phyloP scores from a whole-genome alignment of 2,329 filamentous ascomycete genomes.

The Lecanicillium sp. region DNA sequence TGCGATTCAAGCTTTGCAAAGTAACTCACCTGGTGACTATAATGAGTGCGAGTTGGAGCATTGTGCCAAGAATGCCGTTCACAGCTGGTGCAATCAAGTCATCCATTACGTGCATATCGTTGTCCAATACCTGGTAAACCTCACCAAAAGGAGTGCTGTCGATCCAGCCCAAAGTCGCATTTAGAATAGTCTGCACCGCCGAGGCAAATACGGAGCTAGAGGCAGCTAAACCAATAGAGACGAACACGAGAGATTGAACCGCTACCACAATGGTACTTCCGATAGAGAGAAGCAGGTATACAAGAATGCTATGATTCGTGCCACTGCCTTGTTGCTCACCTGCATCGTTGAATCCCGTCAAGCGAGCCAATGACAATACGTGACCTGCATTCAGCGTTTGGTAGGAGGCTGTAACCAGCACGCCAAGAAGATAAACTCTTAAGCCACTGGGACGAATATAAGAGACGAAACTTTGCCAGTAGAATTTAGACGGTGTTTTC shows the following conservation, averaged over 20 bases:
- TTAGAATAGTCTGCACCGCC: slow-evolving; percentile 1
- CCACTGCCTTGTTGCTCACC: background rate
- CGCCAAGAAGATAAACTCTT: background rate
- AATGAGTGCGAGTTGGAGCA: background rate
- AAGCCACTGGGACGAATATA: slow-evolving; percentile 1
- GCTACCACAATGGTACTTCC: background rate
- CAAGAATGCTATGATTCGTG: background rate
- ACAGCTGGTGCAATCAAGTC: slow-evolving; percentile 3
- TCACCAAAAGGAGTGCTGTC: slow-evolving; percentile 5
- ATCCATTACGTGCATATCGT: slow-evolving; percentile 7
- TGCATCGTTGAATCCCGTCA: background rate
- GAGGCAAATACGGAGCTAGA: slow-evolving; percentile 4
- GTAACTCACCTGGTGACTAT: background rate
- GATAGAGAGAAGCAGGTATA: slow-evolving; percentile 5
- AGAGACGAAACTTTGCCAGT: no score
- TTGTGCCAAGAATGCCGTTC: slow-evolving; percentile 1
- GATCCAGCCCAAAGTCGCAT: slow-evolving; percentile 6
- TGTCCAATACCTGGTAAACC: slow-evolving; percentile 5
- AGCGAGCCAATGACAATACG: slow-evolving; percentile 7
- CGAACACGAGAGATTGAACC: slow-evolving; percentile 2
- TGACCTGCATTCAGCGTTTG: slow-evolving; percentile 1
- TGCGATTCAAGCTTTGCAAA: background rate
- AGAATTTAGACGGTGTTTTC: no score
- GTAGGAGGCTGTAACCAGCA: background rate
- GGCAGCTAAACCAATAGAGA: background rate